Evolutionary conservation across 2,329 filamentous ascomycete genomes (phyloP).

Genomic region (Epichloe amarillans): DNA sequence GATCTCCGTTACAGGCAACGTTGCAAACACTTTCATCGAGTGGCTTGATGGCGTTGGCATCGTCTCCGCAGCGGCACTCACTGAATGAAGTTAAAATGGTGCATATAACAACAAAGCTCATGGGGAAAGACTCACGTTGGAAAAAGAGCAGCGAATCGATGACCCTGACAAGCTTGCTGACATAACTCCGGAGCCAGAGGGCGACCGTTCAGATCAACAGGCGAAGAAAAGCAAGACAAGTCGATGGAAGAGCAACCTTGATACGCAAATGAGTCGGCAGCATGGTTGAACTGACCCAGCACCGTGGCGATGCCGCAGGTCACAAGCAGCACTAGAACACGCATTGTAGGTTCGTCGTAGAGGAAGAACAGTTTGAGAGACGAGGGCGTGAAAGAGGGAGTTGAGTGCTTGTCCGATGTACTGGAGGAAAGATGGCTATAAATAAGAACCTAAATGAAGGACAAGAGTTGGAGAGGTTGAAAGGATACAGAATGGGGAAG

Average conservation of each 20-base stretch:
- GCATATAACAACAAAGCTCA: accelerated
- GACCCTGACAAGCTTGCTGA: constrained; percentile 16
- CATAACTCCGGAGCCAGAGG: constrained; percentile 15
- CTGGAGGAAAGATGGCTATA: constrained; percentile 3
- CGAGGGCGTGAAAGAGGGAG: not conserved
- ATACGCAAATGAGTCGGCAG: constrained; percentile 13
- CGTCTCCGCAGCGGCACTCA: constrained; percentile 23
- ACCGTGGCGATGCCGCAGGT: constrained; percentile 11
- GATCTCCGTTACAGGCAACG: constrained; percentile 16
- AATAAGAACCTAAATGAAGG: constrained; percentile 6
- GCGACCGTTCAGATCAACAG: constrained; percentile 12
- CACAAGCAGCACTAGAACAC: constrained; percentile 10
- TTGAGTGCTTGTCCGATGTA: constrained; percentile 1
- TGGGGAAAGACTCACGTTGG: constrained; percentile 15
- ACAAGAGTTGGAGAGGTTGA: constrained; percentile 3
- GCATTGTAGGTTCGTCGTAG: constrained; percentile 11
- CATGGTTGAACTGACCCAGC: constrained; percentile 10
- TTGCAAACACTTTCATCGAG: constrained; percentile 19
- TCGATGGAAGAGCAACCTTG: constrained; percentile 17
- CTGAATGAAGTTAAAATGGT: constrained; percentile 11
- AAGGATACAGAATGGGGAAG: constrained; percentile 4
- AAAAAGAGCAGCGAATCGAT: constrained; percentile 17
- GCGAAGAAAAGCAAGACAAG: constrained; percentile 13
- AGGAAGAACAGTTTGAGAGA: constrained; percentile 1
- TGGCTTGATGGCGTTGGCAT: constrained; percentile 15